Evolutionary conservation across 1,284 basidiomycete genomes (phyloP).

Genomic region (Boletus holoroseus): DNA sequence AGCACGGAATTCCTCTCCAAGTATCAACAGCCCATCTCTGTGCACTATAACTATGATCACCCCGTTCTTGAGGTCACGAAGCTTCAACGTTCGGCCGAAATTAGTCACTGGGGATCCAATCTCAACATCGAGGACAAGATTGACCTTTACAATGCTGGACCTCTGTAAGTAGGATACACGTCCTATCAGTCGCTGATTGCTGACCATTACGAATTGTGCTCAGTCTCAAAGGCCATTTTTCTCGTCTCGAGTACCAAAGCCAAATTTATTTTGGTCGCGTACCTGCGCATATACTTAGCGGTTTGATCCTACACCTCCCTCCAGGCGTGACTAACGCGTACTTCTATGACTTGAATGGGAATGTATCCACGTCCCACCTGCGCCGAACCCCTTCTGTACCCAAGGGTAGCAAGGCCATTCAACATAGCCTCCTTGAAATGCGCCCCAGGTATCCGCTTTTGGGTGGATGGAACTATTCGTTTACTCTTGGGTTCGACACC

Average conservation of each 20-base stretch:
- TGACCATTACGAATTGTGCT: conserved; percentile 2
- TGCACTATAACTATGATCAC: conserved; percentile 79
- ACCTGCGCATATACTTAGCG: conserved; percentile 67
- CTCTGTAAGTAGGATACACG: conserved; percentile 56
- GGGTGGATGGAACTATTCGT: conserved; percentile 97
- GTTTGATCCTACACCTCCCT: conserved; percentile 73
- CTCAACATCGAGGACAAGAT: conserved; percentile 91
- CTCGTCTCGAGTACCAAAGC: conserved; percentile 81
- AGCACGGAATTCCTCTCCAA: conserved; percentile 50
- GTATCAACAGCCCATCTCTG: conserved; percentile 59
- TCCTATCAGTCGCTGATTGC: not conserved
- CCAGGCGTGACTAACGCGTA: conserved; percentile 77
- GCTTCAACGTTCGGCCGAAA: conserved; percentile 76
- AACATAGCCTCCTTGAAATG: conserved; percentile 71
- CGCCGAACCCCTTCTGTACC: conserved; percentile 60
- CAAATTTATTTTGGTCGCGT: conserved; percentile 62
- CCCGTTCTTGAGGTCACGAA: conserved; percentile 75
- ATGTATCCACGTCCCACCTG: conserved; percentile 92
- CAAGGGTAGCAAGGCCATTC: conserved; percentile 48
- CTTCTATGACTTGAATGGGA: conserved; percentile 89
- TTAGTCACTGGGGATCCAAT: conserved; percentile 96
- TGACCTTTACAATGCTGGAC: conserved; percentile 80
- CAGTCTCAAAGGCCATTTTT: conserved; percentile 94
- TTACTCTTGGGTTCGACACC: conserved; percentile 90
- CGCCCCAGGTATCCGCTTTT: conserved; percentile 88